Percentiles rank a stretch among this genome's conserved stretches.
Conservation (phyloP, 202 grass and related monocot species). For the Musa balbisiana region DNA sequence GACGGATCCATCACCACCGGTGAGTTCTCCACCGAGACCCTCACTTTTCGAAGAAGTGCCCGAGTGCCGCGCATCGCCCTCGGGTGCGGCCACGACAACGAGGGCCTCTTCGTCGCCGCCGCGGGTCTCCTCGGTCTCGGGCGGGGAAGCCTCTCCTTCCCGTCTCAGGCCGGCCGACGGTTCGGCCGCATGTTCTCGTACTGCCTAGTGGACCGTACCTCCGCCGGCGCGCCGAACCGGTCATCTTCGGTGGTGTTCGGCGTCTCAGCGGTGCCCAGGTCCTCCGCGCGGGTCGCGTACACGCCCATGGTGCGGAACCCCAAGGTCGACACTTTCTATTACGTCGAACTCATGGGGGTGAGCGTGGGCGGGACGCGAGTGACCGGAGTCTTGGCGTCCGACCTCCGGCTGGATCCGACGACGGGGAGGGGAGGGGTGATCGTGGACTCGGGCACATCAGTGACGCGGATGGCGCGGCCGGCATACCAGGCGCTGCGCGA, state of each 20-base stretch:
- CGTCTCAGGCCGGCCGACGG: conserved; percentile 63
- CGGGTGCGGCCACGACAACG: conserved; percentile 89
- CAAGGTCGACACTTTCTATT: conserved; percentile 89
- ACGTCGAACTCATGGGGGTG: conserved; percentile 69
- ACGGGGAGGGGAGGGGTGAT: conserved; percentile 59
- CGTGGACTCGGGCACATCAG: conserved; percentile 48
- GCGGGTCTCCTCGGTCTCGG: conserved; percentile 85
- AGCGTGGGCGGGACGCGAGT: conserved; percentile 82
- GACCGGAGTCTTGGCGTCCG: conserved; percentile 43
- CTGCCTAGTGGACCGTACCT: conserved; percentile 92
- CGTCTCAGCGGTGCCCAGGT: conserved; percentile 22
- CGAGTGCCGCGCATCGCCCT: conserved; percentile 63
- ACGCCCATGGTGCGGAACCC: conserved; percentile 82
- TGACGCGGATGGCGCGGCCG: conserved; percentile 37
- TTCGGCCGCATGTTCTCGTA: conserved; percentile 84
- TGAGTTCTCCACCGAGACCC: conserved; percentile 73
- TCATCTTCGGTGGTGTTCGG: conserved; percentile 57
- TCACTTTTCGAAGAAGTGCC: conserved; percentile 57
- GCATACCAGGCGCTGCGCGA: conserved; percentile 64
- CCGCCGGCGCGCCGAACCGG: conserved; percentile 16
- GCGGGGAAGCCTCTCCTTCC: conserved; percentile 71
- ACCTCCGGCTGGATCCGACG: conserved; percentile 58
- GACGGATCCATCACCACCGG: conserved; percentile 81
- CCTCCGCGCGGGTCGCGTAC: conserved; percentile 35
- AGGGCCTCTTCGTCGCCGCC: conserved; percentile 83